phyloP scores from a whole-genome alignment of 2,329 filamentous ascomycete species.

The Calonectria crousiana region DNA sequence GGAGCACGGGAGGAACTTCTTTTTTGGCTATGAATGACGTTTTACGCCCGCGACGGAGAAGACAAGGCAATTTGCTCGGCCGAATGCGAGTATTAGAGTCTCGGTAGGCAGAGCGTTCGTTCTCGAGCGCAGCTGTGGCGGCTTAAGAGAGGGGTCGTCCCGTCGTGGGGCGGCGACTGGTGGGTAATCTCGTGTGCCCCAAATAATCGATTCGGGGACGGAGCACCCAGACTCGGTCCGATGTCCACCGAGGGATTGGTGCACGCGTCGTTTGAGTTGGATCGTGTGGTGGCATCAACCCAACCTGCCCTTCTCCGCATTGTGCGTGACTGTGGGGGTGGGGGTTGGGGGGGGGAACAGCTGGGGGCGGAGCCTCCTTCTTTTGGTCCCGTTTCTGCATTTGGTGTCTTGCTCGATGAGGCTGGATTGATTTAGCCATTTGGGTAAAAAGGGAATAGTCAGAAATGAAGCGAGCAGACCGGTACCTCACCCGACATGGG shows the following conservation, averaged over 20 bases:
- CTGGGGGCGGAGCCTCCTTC: background rate
- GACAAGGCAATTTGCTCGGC: background rate
- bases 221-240: conserved; percentile 18
- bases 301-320: conserved; percentile 17
- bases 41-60: background rate
- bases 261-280: background rate
- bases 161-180: conserved; percentile 17
- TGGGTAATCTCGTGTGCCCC: conserved; percentile 15
- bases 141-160: conserved; percentile 17
- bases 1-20: background rate
- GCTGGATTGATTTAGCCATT: background rate
- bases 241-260: conserved; percentile 16
- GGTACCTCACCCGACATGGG: background rate
- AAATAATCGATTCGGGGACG: conserved; percentile 15
- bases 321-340: conserved; percentile 15
- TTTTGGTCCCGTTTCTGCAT: background rate
- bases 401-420: background rate
- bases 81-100: background rate
- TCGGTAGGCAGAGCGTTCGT: background rate
- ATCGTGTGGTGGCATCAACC: background rate
- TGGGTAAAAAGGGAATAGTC: background rate
- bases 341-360: conserved; percentile 18
- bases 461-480: background rate
- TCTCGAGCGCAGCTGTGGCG: conserved; percentile 6
- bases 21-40: background rate